Evolutionary conservation across 495 filamentous ascomycete genomes (phyloP).

Genomic region (Oleoguttula mirabilis): DNA sequence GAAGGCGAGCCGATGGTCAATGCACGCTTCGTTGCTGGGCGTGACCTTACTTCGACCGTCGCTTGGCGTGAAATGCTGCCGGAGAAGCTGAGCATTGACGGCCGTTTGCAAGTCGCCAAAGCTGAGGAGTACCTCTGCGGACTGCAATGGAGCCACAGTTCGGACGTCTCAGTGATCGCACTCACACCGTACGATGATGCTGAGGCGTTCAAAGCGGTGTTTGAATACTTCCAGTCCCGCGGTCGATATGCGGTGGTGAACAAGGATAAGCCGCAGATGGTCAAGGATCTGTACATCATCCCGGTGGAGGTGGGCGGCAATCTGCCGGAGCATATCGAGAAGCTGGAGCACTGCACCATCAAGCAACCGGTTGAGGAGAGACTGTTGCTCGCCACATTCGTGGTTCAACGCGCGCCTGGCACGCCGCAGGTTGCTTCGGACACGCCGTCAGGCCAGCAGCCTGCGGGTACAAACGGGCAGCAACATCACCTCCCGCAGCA

Average conservation of each 20-base stretch:
- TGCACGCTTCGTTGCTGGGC: slow-evolving; percentile 73
- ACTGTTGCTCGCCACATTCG: slow-evolving; percentile 64
- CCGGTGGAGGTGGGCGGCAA: slow-evolving; percentile 27
- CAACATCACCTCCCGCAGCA: slow-evolving; percentile 13
- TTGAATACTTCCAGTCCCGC: slow-evolving; percentile 66
- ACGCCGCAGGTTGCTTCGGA: slow-evolving; percentile 2
- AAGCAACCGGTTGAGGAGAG: slow-evolving; percentile 52
- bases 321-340: slow-evolving; percentile 55
- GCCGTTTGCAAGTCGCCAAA: slow-evolving; percentile 65
- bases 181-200: slow-evolving; percentile 38
- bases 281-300: slow-evolving; percentile 33
- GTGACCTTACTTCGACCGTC: slow-evolving; percentile 46
- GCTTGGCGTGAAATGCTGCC: slow-evolving; percentile 64
- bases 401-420: slow-evolving; percentile 26
- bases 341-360: slow-evolving; percentile 58
- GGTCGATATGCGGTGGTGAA: slow-evolving; percentile 72
- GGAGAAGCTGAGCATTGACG: slow-evolving; percentile 57
- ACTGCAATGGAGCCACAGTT: slow-evolving; percentile 56
- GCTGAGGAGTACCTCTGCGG: slow-evolving; percentile 84
- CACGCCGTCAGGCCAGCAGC: slow-evolving; percentile 2
- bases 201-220: slow-evolving; percentile 54
- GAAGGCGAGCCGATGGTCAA: slow-evolving; percentile 53
- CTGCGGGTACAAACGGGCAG: background rate
- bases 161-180: slow-evolving; percentile 56
- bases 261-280: slow-evolving; percentile 40